These are phyloP conservation scores for Euphorbia schlechtendalii DNA, from an alignment of 441 rosid genomes.

Conservation along the genomic window DNA sequence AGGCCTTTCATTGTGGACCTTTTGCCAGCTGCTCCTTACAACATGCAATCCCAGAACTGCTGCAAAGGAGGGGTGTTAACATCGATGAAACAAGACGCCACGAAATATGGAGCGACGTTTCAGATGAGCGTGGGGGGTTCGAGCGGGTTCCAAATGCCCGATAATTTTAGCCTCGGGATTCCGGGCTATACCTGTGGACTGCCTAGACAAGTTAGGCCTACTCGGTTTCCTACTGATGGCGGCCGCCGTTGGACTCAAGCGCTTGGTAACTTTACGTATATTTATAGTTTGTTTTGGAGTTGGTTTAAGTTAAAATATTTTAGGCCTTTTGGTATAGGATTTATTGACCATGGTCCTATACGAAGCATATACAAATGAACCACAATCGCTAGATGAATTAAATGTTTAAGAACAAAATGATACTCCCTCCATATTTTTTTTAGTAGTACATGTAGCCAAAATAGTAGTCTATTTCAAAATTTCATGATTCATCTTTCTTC, in stretches of 20 bases:
- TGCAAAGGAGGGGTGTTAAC: constrained; percentile 70
- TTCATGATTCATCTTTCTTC: no score
- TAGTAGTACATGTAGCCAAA: no score
- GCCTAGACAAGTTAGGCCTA: constrained; percentile 36
- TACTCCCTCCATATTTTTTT: no score
- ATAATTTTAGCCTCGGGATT: constrained; percentile 47
- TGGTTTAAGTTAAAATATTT: background rate
- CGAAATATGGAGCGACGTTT: constrained; percentile 38
- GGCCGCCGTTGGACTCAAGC: constrained; percentile 85
- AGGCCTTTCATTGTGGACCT: constrained; percentile 66
- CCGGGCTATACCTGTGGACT: constrained; percentile 59
- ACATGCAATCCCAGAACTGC: constrained; percentile 48
- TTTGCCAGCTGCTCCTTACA: constrained; percentile 55
- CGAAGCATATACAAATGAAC: no score
- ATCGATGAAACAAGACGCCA: constrained; percentile 51
- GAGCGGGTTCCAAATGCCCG: constrained; percentile 37
- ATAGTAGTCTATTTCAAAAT: no score
- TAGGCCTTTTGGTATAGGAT: no score
- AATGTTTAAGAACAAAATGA: no score
- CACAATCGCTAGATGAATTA: no score
- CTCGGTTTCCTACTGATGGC: constrained; percentile 31
- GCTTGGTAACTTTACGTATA: constrained; percentile 32
- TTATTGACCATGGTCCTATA: no score
- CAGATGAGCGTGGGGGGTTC: constrained; percentile 31
- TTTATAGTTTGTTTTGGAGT: no score